Evolutionary conservation across 768 basidiomycete species (phyloP), one percentile per base, ranked within the genome.

Genomic region (Russula brevipes): DNA sequence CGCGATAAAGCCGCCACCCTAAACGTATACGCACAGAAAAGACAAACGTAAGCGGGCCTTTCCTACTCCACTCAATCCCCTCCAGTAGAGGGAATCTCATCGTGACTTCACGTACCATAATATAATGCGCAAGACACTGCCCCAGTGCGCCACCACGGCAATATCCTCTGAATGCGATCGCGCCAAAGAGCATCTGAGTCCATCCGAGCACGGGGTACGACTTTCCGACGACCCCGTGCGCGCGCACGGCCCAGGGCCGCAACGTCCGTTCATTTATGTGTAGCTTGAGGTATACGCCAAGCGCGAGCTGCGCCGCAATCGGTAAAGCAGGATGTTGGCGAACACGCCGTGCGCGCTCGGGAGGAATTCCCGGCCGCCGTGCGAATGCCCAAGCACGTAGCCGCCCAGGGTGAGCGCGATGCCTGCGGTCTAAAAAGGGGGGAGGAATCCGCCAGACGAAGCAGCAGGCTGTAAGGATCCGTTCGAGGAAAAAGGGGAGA

Each of bases 261-360:
- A 87, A 65, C 1, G 85, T 83, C 63, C 80, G 79, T 74, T 96
- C 91, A 65, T 94, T 81, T 33, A 97, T 86, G 73, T 97, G 95
- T 7, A 95, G 76, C 75, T 96, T 97, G 68, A 98, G 86, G 75
- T 96, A 98, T 49, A 92, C 82, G 4, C 95, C 95, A 53, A 93
- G 77, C 30, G 72, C 68, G 11, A 89, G 77, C 75, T 97, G 94
- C 1, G 77, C 67, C 14, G 80, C 68, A 44, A 94, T 83, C 16
- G 90, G 85, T 42, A 85, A 67, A 89, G 75, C 51, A 88, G 76
- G 53, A 94, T 76, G 42, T 80, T 82, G 19, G 86, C 88, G 67
- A 88, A 85, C 12, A 74, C 73, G 5, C 86, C 89, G 71, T 97
- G 94, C 0, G 83, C 83, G 5, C 89, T 88, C 35, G 79, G 76